phyloP scores from a whole-genome alignment of 768 basidiomycete species.

The Tulasnella sp. region DNA sequence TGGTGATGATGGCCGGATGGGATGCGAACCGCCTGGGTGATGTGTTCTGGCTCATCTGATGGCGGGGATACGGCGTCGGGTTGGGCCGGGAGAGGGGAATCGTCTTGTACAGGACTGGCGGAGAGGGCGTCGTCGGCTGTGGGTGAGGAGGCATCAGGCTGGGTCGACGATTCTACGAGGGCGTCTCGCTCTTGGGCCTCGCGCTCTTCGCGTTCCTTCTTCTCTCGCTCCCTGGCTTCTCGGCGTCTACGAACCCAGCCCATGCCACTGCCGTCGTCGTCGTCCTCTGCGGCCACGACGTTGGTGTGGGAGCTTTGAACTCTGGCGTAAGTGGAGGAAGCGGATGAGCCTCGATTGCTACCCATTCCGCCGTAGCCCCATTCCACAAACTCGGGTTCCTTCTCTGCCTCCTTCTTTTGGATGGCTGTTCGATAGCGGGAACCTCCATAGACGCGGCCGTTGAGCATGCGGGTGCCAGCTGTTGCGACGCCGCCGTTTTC shows the following conservation, averaged over 20 bases:
- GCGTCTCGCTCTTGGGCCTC: conserved; percentile 5
- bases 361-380: conserved; percentile 91
- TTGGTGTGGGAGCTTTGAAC: conserved; percentile 25
- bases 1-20: background rate
- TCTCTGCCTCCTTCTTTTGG: conserved; percentile 18
- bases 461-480: conserved; percentile 45
- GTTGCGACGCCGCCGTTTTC: conserved; percentile 20
- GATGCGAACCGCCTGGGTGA: conserved; percentile 4
- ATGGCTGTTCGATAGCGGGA: conserved; percentile 17
- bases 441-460: conserved; percentile 70
- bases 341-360: conserved; percentile 27
- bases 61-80: background rate
- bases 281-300: conserved; percentile 32
- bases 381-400: conserved; percentile 76
- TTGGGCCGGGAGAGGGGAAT: background rate
- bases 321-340: conserved; percentile 27
- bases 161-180: background rate
- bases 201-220: conserved; percentile 18
- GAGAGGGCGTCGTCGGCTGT: background rate
- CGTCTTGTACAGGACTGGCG: background rate
- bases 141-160: background rate
- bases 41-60: background rate
- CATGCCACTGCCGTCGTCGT: conserved; percentile 80
- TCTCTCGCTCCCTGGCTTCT: conserved; percentile 36
- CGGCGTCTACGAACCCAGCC: conserved; percentile 60